Percentiles rank a stretch among this genome's conserved stretches.
phyloP scores from a whole-genome alignment of 1,139 yeast genomes.

The Kluyveromyces sp. region DNA sequence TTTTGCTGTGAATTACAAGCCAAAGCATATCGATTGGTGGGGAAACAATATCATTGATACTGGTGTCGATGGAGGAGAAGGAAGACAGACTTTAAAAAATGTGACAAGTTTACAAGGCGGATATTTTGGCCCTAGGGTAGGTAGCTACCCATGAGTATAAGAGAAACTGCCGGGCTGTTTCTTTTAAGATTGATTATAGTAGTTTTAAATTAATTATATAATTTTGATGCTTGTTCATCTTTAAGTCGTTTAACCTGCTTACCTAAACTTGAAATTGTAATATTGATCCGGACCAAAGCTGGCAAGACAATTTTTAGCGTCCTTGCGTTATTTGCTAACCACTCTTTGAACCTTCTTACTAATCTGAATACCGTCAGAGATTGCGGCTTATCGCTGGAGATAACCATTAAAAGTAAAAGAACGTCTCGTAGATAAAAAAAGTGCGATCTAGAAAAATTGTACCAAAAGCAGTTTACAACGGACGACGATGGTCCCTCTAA shows the following conservation, averaged over 20 bases:
- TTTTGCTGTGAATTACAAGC: conserved; percentile 45
- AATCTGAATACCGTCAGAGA: background rate
- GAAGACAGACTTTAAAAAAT: conserved; percentile 16
- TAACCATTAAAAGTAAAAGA: background rate
- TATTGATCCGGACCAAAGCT: background rate
- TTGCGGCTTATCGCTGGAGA: background rate
- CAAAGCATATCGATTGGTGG: conserved; percentile 46
- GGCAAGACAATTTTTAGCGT: background rate
- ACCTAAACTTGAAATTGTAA: background rate
- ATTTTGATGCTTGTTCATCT: background rate
- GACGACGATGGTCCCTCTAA: background rate
- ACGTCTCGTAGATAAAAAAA: background rate
- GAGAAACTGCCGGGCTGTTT: background rate
- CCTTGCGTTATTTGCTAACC: background rate
- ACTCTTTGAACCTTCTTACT: background rate
- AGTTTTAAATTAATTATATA: background rate
- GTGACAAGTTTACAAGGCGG: conserved; percentile 34
- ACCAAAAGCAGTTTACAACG: background rate
- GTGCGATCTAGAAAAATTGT: background rate
- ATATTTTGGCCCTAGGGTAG: conserved; percentile 40
- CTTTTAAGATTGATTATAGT: background rate
- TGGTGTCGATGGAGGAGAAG: conserved; percentile 42
- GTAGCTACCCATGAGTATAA: conserved; percentile 31
- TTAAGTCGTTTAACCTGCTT: background rate
- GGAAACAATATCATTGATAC: conserved; percentile 41